Evolutionary conservation across 1,139 yeast genomes (phyloP), one percentile per base, ranked within the genome.

Genomic region (Saccharomyces hybrid): DNA sequence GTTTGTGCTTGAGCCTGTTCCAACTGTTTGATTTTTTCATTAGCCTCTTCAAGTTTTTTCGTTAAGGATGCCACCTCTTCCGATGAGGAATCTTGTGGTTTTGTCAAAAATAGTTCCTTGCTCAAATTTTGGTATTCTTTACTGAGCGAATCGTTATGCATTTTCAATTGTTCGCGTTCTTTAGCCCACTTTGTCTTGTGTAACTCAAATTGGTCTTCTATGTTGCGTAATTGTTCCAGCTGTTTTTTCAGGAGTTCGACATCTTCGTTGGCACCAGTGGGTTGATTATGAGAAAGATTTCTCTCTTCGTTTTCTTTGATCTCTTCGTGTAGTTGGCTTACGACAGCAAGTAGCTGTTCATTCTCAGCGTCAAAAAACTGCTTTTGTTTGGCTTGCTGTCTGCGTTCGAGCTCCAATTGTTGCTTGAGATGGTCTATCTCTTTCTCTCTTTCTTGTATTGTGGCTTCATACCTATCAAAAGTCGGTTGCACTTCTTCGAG

Each of bases 401-500:
- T 58, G 41, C 56, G 57, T 49, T 65, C 66, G 32, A 55, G 51
- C 3, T 57, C 55, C 47, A 67, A 46, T 49, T 63, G 63, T n/a
- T 58, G 55, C 49, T 61, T 63, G 42, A 67, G 56, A 6, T 51
- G 52, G n/a, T 54, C 49, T 31, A 58, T 59, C 41, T 63, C 68
- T 4, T 49, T 29, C 52, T 66, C 70, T 49, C 63, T 50, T 11
- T 52, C 54, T 23, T 56, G 58, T 34, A 66, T 49, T 32, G 59
- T 62, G 5, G 54, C 57, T 51, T 67, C 70, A 51, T 67, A 66
- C 26, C 58, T 61, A 50, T 68, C 71, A 28, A 68, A 65, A 2
- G 69, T 63, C 6, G 70, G 70, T 49, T 69, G 70, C 9, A 68
- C 57, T 28, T 69, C 71, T 54, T 69, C 71, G 16, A 69, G 53